A percentile compares a stretch with the other conserved stretches of the same genome.
Evolutionary conservation across 164 flowering plant species (phyloP).

Genomic region (Chimonanthus salicifolius): DNA sequence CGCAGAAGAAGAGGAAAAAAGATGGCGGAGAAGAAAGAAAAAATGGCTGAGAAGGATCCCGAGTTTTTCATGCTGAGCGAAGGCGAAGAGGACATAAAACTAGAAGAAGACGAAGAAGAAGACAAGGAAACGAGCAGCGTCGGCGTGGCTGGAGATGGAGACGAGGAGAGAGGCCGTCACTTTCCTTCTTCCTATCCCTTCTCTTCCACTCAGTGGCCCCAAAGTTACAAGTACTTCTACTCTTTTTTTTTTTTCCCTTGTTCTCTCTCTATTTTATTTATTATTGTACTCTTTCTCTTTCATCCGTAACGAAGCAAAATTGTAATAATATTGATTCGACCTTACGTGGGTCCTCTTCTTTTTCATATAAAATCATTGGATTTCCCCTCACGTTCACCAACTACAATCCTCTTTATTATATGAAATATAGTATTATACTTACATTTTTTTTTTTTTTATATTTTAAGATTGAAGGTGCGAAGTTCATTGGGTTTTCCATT

Average conservation of each 20-base stretch:
- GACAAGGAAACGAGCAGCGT: neutral
- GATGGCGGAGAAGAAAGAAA: too few relatives aligned
- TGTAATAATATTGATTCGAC: too few relatives aligned
- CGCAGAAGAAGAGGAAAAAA: too few relatives aligned
- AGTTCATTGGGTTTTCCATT: too few relatives aligned
- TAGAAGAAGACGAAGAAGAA: conserved; percentile 1
- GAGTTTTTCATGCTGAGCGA: conserved; percentile 12
- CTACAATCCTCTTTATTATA: too few relatives aligned
- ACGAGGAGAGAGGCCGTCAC: neutral
- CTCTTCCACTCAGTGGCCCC: conserved; percentile 29
- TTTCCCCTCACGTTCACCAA: too few relatives aligned
- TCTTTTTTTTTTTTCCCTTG: neutral
- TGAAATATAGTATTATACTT: too few relatives aligned
- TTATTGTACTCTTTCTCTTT: neutral
- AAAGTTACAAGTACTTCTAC: conserved; percentile 22
- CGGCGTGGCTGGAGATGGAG: conserved; percentile 2
- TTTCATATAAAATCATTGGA: too few relatives aligned
- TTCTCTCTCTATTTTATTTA: neutral
- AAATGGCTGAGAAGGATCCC: conserved; percentile 16
- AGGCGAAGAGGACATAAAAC: conserved; percentile 1
- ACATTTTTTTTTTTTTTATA: too few relatives aligned
- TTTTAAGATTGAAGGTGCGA: too few relatives aligned
- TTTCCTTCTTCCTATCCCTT: conserved; percentile 10
- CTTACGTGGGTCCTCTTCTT: too few relatives aligned
- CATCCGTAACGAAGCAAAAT: too few relatives aligned